Conservation (phyloP, 768 basidiomycete species). For the Hydnomerulius pinastri region DNA sequence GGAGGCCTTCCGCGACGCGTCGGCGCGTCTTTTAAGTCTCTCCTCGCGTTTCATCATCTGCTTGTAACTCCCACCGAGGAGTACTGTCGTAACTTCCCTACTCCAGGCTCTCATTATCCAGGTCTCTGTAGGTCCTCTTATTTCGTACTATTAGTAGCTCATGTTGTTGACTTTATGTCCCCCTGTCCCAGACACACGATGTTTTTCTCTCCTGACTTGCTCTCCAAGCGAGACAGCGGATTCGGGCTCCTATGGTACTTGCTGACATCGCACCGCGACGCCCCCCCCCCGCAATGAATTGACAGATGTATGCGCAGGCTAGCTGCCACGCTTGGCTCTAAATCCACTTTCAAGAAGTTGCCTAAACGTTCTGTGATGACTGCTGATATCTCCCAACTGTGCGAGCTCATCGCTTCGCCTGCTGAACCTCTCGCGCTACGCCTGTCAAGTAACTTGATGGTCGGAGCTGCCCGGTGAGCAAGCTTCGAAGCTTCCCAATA, state of each 20-base stretch:
- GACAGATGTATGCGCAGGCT: conserved; percentile 55
- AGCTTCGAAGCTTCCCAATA: neutral
- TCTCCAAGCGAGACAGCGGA: conserved; percentile 81
- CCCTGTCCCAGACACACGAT: conserved; percentile 38
- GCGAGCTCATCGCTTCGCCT: conserved; percentile 80
- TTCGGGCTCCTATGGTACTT: conserved; percentile 84
- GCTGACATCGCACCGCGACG: neutral
- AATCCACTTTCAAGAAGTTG: conserved; percentile 82
- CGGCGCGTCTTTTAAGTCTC: too few species aligned
- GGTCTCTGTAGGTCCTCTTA: conserved; percentile 4
- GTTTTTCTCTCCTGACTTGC: conserved; percentile 86
- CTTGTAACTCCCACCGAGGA: too few species aligned
- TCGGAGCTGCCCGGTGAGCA: conserved; percentile 82
- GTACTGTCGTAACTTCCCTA: too few species aligned
- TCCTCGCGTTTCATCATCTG: too few species aligned
- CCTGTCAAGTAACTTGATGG: conserved; percentile 85
- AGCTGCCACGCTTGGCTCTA: conserved; percentile 86
- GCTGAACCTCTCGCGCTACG: conserved; percentile 83
- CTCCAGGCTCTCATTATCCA: neutral
- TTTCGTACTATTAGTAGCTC: conserved; percentile 1
- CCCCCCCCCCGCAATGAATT: neutral
- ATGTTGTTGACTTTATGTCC: neutral
- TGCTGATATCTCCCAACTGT: conserved; percentile 81
- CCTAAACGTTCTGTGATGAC: conserved; percentile 82
- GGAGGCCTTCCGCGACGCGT: conserved; percentile 4